phyloP scores from a whole-genome alignment of 495 filamentous ascomycete species.

The Hyaloscypha hepaticicola region DNA sequence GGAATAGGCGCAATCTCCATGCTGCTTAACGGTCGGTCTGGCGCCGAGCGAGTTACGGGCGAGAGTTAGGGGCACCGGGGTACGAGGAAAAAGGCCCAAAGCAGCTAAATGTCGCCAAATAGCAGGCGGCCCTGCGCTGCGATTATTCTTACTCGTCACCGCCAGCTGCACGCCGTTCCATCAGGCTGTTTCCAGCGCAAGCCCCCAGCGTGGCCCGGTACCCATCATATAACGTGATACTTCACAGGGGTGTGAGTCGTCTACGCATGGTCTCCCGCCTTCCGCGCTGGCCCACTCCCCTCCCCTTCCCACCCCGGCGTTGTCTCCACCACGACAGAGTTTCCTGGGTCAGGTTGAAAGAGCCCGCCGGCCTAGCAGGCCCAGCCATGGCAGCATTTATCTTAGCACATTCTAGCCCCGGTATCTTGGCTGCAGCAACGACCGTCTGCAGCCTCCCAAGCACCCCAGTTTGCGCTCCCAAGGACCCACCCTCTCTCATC shows the following conservation, averaged over 20 bases:
- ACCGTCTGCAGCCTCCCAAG: conserved; percentile 25
- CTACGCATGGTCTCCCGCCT: conserved; percentile 26
- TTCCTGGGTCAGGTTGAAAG: conserved; percentile 13
- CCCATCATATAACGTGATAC: conserved; percentile 25
- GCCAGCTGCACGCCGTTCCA: conserved; percentile 6
- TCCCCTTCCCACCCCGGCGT: neutral
- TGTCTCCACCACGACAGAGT: conserved; percentile 18
- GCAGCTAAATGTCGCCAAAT: neutral
- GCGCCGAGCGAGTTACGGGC: neutral
- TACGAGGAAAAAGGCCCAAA: neutral
- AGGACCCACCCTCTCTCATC: conserved; percentile 14
- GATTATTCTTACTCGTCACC: conserved; percentile 2
- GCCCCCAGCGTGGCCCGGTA: neutral
- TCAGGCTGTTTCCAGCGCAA: conserved; percentile 15
- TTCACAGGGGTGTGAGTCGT: conserved; percentile 16
- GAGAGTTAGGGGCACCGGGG: neutral
- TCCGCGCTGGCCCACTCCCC: conserved; percentile 18
- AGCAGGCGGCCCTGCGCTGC: neutral
- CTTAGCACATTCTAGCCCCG: conserved; percentile 13
- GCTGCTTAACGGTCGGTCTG: neutral
- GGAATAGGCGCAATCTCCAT: neutral
- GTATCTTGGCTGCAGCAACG: conserved; percentile 22
- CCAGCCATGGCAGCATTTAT: conserved; percentile 2
- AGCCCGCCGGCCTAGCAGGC: neutral
- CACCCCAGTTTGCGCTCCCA: conserved; percentile 24